Conservation (phyloP, 2,329 filamentous ascomycete species). For the Colletotrichum caudatum region DNA sequence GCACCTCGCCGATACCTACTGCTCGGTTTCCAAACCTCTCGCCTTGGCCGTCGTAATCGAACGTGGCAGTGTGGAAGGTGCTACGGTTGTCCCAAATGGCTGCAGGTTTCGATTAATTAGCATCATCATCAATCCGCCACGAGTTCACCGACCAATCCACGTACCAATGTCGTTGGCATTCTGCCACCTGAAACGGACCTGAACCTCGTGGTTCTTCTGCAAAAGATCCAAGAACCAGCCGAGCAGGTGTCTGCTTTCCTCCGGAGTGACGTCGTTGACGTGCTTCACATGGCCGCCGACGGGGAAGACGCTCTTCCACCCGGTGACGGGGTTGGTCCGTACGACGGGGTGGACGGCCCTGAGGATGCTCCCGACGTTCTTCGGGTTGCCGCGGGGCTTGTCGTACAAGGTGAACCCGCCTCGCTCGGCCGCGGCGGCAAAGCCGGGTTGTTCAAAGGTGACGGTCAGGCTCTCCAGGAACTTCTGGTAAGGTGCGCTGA, state of each 20-base stretch:
- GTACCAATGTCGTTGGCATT: constrained; percentile 55
- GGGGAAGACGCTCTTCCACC: constrained; percentile 65
- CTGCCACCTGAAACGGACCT: constrained; percentile 60
- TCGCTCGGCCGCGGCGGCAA: constrained; percentile 52
- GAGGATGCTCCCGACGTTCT: constrained; percentile 63
- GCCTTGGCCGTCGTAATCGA: constrained; percentile 66
- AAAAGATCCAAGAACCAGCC: constrained; percentile 57
- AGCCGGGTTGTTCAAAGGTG: constrained; percentile 56
- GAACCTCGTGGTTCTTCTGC: constrained; percentile 62
- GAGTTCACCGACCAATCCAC: not conserved
- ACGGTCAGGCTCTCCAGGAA: constrained; percentile 66
- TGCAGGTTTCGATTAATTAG: not conserved
- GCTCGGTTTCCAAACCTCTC: constrained; percentile 64
- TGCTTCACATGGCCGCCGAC: constrained; percentile 56
- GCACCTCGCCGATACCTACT: constrained; percentile 67
- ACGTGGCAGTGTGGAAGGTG: constrained; percentile 69
- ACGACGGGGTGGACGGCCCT: constrained; percentile 66
- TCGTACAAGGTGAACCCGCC: constrained; percentile 50
- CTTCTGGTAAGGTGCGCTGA: constrained; percentile 62
- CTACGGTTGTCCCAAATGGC: constrained; percentile 74
- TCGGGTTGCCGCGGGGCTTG: constrained; percentile 49
- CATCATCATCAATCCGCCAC: not conserved
- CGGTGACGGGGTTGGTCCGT: constrained; percentile 72
- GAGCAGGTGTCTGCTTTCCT: constrained; percentile 58
- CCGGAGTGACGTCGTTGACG: constrained; percentile 57